Percentiles rank a stretch among this genome's conserved stretches.
Evolutionary conservation across 495 filamentous ascomycete species (phyloP).

Genomic region (Cudoniella acicularis): DNA sequence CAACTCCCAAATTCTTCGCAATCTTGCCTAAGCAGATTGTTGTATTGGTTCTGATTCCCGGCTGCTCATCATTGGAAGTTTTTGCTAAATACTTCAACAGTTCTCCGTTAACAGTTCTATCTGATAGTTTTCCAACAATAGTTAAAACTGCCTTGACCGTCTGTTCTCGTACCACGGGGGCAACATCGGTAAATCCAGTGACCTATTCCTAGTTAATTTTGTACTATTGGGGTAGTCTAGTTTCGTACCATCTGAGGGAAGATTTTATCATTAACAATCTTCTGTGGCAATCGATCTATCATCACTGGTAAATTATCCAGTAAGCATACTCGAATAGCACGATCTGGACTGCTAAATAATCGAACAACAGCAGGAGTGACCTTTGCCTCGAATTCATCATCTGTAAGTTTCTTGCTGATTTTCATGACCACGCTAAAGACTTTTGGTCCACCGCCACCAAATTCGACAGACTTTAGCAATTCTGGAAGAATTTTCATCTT

Average conservation of each 20-base stretch:
- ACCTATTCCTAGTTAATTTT: constrained; percentile 40
- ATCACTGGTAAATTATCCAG: constrained; percentile 85
- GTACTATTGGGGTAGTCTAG: constrained; percentile 4
- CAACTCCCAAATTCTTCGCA: constrained; percentile 76
- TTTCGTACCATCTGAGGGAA: constrained; percentile 80
- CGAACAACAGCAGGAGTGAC: constrained; percentile 85
- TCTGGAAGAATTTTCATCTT: constrained; percentile 95
- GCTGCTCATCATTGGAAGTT: constrained; percentile 95
- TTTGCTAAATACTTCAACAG: constrained; percentile 88
- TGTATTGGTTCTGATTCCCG: constrained; percentile 95
- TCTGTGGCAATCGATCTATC: constrained; percentile 87
- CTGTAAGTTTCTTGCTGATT: constrained; percentile 78
- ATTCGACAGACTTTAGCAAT: constrained; percentile 94
- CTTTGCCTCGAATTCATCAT: constrained; percentile 82
- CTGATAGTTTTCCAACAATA: constrained; percentile 82
- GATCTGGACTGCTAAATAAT: constrained; percentile 85
- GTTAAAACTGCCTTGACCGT: constrained; percentile 89
- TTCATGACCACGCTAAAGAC: constrained; percentile 85
- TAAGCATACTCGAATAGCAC: constrained; percentile 87
- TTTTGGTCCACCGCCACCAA: constrained; percentile 92
- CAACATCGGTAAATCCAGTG: constrained; percentile 88
- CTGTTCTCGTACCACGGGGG: constrained; percentile 89
- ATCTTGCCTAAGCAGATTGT: constrained; percentile 97
- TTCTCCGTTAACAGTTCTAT: constrained; percentile 90
- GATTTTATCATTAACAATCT: constrained; percentile 91